Evolutionary conservation across 2,329 filamentous ascomycete genomes (phyloP), one percentile per base, ranked within the genome.

Genomic region (Penicillium sp.): DNA sequence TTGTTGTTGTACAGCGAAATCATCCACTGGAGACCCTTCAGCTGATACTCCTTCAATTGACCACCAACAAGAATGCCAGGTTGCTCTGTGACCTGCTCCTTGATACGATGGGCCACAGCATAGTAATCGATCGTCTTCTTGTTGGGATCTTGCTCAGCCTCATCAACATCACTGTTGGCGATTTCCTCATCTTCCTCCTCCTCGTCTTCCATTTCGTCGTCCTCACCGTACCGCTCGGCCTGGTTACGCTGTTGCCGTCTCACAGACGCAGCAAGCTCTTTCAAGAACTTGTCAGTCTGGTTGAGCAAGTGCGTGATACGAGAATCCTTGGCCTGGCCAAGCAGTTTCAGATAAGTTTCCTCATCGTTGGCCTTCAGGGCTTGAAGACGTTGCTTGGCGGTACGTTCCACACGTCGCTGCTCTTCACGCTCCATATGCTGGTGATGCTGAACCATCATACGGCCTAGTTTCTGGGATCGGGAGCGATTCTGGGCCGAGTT

Each of bases 11-110:
- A 99, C 14, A 99, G 83, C 14, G 94, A 99, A 58, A 99, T 88
- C 94, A 99, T 99, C 94, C 94, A 99, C 75, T 99, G 93, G 46
- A 99, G 80, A 83, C 94, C 94, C 85, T 97, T 97, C 76, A 99
- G 65, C 77, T 99, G 94, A 76, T 99, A 99, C 73, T 99, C 94
- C 75, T 99, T 99, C 63, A 99, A 81, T 11, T 81, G 89, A 70
- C 94, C 94, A 71, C 94, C 94, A 60, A 97, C 91, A 57, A 99
- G 83, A 42, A 96, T 96, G 51, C 77, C 76, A 6, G 94, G 90
- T 70, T 99, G 94, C 58, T 82, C 81, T 1, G 84, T 89, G 65
- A 99, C 88, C 62, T 95, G 90, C 79, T 99, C 94, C 74, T 94
- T 92, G 78, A 97, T 85, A 61, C 91, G 90, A 82, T 99, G 94